A percentile compares a stretch with the other conserved stretches of the same genome.
These are phyloP conservation scores for Tothia fuscella DNA, from an alignment of 2,329 filamentous ascomycete species.

Conservation along the genomic window DNA sequence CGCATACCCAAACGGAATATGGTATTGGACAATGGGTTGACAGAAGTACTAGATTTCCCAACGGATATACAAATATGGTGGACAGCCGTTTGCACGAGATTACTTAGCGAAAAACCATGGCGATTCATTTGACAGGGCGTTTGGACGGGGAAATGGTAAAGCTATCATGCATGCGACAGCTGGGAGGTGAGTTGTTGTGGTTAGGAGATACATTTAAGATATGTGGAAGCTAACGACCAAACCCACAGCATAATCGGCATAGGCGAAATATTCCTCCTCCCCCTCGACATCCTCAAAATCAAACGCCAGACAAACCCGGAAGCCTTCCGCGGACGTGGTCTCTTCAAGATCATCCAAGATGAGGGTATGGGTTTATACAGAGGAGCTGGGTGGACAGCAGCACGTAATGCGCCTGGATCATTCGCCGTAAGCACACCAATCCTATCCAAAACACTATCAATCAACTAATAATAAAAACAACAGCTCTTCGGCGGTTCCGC, in stretches of 20 bases:
- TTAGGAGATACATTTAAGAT: not conserved
- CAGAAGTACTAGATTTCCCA: too few species aligned
- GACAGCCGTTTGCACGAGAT: constrained; percentile 89
- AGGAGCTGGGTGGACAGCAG: constrained; percentile 95
- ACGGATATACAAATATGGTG: constrained; percentile 97
- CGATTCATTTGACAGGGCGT: constrained; percentile 71
- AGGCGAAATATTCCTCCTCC: constrained; percentile 89
- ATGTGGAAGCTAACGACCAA: constrained; percentile 34
- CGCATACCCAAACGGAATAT: too few species aligned
- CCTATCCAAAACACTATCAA: constrained; percentile 15
- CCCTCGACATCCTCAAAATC: constrained; percentile 96
- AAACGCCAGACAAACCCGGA: constrained; percentile 99
- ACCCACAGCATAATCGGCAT: constrained; percentile 93
- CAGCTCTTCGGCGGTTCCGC: constrained; percentile 94
- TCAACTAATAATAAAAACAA: constrained; percentile 3
- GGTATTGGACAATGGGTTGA: constrained; percentile 33
- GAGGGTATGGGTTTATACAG: constrained; percentile 94
- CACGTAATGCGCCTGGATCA: constrained; percentile 89
- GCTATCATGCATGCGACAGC: constrained; percentile 96
- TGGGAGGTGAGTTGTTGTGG: constrained; percentile 52
- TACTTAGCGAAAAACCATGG: constrained; percentile 73
- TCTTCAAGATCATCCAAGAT: constrained; percentile 80
- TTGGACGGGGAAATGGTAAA: constrained; percentile 95
- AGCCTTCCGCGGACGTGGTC: constrained; percentile 85
- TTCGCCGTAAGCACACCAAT: constrained; percentile 67